phyloP scores from a whole-genome alignment of 2,329 filamentous ascomycete species.

The Colletotrichum sp. region DNA sequence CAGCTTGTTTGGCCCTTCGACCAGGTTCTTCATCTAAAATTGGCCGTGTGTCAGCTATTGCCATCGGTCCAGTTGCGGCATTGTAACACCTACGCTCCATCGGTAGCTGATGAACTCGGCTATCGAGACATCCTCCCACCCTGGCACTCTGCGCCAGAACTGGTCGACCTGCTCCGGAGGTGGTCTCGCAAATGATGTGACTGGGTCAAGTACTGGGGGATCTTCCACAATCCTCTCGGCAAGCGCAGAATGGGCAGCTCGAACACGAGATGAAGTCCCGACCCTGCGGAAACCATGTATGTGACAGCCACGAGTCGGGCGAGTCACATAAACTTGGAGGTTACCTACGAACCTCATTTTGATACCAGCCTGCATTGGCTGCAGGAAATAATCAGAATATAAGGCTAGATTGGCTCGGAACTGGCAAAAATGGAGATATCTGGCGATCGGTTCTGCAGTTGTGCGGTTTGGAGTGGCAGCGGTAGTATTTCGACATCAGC shows the following conservation, averaged over 20 bases:
- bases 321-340: not conserved
- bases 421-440: not conserved
- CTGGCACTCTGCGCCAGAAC: conserved; percentile 56
- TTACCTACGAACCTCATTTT: not conserved
- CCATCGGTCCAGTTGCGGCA: not conserved
- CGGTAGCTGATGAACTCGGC: conserved; percentile 57
- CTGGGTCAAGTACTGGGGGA: not conserved
- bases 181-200: not conserved
- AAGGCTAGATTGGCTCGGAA: not conserved
- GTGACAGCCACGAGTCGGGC: not conserved
- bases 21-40: conserved; percentile 49
- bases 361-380: not conserved
- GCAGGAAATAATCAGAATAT: not conserved
- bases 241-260: not conserved
- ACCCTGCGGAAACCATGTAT: not conserved
- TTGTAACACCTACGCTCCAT: conserved; percentile 54
- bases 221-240: not conserved
- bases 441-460: not conserved
- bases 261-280: not conserved
- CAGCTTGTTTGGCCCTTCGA: conserved; percentile 53
- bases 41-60: not conserved
- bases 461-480: not conserved
- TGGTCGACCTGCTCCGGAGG: conserved; percentile 28
- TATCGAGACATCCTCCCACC: conserved; percentile 52
- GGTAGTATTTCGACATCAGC: not conserved